Percentiles rank a stretch among this genome's conserved stretches.
Conservation (phyloP, 208 protist species). For the Leishmania amazonensis region DNA sequence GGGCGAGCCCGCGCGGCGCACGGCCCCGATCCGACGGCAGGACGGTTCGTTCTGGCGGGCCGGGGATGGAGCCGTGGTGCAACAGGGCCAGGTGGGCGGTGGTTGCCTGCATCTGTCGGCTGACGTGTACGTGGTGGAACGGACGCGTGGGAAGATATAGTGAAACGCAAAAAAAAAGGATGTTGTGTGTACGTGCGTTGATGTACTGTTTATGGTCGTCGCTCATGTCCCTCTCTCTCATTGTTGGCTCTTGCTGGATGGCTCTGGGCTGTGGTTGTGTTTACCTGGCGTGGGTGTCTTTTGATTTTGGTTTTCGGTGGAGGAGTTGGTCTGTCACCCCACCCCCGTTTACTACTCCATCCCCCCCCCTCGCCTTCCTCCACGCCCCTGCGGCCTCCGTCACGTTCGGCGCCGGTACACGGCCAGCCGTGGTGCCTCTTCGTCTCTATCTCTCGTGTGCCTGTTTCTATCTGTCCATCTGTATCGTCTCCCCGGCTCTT, state of each 20-base stretch:
- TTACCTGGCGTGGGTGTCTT: too few relatives aligned
- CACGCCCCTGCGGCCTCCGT: background rate
- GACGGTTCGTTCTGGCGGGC: background rate
- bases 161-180: too few relatives aligned
- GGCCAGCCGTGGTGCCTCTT: background rate
- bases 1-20: background rate
- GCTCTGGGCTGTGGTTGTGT: too few relatives aligned
- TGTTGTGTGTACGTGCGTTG: background rate
- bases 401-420: background rate
- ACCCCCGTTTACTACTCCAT: background rate
- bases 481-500: background rate
- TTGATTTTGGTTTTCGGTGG: too few relatives aligned
- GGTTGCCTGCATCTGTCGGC: background rate
- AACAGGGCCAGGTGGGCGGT: background rate
- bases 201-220: too few relatives aligned
- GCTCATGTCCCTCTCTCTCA: too few relatives aligned
- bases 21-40: background rate
- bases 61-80: background rate
- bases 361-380: background rate
- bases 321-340: background rate
- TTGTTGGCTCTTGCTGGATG: too few relatives aligned
- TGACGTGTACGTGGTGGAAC: background rate
- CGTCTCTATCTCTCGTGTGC: background rate
- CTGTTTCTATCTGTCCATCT: background rate
- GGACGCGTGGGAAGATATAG: background rate